Evolutionary conservation across 2,329 filamentous ascomycete species (phyloP).

Genomic region (Epichloe sibirici): DNA sequence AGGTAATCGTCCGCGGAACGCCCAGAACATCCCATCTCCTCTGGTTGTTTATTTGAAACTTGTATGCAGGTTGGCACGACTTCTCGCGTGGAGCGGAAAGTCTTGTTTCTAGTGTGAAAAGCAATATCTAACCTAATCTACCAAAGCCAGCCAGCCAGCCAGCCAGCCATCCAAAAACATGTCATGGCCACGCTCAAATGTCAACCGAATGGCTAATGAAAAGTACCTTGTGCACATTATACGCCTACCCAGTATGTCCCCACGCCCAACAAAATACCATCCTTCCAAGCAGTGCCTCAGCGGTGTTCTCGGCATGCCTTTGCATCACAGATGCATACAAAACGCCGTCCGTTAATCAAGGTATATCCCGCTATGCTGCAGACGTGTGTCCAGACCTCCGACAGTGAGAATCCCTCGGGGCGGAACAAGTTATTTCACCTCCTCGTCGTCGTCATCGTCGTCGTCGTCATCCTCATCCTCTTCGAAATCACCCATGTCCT

Average conservation of each 20-base stretch:
- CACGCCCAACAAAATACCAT: background rate
- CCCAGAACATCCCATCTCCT: no score
- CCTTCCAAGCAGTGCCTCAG: no score
- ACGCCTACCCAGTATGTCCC: background rate
- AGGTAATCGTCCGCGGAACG: no score
- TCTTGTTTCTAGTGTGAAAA: background rate
- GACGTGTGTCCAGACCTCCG: background rate
- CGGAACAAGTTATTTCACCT: background rate
- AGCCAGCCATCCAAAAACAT: background rate
- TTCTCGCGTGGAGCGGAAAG: no score
- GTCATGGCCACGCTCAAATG: background rate
- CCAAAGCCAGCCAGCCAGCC: background rate
- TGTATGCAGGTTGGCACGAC: no score
- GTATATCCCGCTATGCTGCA: constrained; percentile 5
- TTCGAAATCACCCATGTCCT: constrained; percentile 48
- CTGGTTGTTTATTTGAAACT: no score
- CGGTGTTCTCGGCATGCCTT: no score
- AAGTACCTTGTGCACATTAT: no score
- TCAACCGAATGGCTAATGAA: no score
- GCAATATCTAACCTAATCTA: background rate
- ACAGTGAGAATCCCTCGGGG: background rate
- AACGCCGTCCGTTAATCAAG: constrained; percentile 2
- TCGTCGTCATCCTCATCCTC: constrained; percentile 39
- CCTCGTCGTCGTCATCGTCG: constrained; percentile 4
- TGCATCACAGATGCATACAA: background rate